These are phyloP conservation scores for Daldinia loculata DNA, from an alignment of 495 filamentous ascomycete genomes.

Conservation along the genomic window DNA sequence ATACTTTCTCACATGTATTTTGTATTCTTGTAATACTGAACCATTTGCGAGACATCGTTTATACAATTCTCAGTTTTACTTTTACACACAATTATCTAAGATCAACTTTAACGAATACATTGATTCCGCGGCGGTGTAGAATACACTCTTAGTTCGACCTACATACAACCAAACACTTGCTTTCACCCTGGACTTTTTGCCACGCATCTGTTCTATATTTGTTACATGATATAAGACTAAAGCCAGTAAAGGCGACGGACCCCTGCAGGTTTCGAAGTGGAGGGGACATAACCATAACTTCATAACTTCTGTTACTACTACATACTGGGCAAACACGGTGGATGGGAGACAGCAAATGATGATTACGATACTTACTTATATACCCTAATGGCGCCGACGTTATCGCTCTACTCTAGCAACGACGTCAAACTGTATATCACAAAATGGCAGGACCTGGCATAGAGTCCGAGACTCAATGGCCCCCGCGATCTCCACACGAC, in stretches of 20 bases:
- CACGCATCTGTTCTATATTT: slow-evolving; percentile 19
- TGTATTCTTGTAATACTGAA: slow-evolving; percentile 11
- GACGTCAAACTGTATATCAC: slow-evolving; percentile 17
- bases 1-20: neutral
- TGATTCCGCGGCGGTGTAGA: neutral
- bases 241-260: slow-evolving; percentile 9
- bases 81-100: neutral
- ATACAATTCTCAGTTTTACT: neutral
- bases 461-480: slow-evolving; percentile 71
- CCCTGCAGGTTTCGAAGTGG: slow-evolving; percentile 38
- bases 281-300: slow-evolving; percentile 17
- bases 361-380: slow-evolving; percentile 25
- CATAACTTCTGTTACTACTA: neutral
- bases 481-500: slow-evolving; percentile 85
- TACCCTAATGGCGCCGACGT: slow-evolving; percentile 6
- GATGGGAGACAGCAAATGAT: slow-evolving; percentile 6
- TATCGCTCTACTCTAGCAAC: neutral
- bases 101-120: slow-evolving; percentile 4
- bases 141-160: neutral
- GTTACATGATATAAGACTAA: slow-evolving; percentile 31
- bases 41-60: neutral
- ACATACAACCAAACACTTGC: neutral
- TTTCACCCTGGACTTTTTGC: slow-evolving; percentile 8
- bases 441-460: slow-evolving; percentile 36
- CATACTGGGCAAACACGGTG: slow-evolving; percentile 11